phyloP scores from a whole-genome alignment of 2,329 filamentous ascomycete genomes.

The Arthroderma uncinatum region DNA sequence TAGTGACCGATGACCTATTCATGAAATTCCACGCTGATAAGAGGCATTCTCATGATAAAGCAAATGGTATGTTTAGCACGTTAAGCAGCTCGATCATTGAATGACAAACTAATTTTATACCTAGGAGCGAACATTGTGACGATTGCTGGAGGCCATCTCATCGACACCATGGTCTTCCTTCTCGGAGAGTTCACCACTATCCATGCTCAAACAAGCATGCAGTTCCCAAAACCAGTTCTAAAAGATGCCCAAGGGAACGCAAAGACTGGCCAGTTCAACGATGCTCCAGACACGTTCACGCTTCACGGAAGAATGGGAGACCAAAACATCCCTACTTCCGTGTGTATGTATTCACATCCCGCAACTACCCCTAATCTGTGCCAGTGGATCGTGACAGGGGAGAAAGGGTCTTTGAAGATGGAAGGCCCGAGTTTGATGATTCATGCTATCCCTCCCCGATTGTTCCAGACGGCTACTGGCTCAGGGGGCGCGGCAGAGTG shows the following conservation, averaged over 20 bases:
- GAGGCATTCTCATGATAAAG: neutral
- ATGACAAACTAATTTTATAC: too few relatives aligned
- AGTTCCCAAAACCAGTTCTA: neutral
- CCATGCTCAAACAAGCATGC: neutral
- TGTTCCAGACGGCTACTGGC: neutral
- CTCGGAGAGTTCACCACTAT: neutral
- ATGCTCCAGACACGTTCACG: neutral
- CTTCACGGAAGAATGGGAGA: neutral
- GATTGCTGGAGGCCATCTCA: neutral
- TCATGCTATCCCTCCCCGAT: neutral
- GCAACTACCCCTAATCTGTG: neutral
- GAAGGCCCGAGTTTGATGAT: neutral
- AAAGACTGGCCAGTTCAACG: neutral
- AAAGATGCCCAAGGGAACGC: neutral
- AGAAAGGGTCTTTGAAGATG: neutral
- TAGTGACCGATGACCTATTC: neutral
- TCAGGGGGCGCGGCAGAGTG: neutral
- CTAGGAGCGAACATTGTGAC: neutral
- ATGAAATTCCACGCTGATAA: neutral
- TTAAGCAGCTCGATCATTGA: too few relatives aligned
- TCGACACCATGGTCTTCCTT: neutral
- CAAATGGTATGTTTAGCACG: neutral
- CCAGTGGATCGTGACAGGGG: neutral
- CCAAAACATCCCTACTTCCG: neutral
- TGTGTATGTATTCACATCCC: neutral